Evolutionary conservation across 2,329 filamentous ascomycete genomes (phyloP).

Genomic region (Cladosporium phlei): DNA sequence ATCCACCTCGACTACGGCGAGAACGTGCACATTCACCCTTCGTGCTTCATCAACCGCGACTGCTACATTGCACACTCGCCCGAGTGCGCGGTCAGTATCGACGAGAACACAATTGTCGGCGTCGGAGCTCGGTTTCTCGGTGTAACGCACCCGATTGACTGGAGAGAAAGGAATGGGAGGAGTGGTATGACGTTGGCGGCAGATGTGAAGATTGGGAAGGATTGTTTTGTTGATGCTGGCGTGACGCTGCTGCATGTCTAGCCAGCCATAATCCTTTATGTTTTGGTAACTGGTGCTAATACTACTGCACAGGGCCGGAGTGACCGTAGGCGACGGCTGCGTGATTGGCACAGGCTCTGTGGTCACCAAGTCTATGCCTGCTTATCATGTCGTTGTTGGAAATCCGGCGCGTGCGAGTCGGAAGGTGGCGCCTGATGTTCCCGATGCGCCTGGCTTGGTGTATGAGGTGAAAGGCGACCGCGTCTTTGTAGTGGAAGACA

Average conservation of each 20-base stretch:
- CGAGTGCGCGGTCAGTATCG: slow-evolving; percentile 11
- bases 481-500: no score
- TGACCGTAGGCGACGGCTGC: slow-evolving; percentile 22
- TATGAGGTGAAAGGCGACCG: slow-evolving; percentile 2
- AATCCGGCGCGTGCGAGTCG: slow-evolving; percentile 19
- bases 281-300: not conserved
- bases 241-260: slow-evolving; percentile 18
- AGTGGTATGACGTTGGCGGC: slow-evolving; percentile 7
- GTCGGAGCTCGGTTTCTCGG: slow-evolving; percentile 11
- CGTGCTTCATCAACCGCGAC: slow-evolving; percentile 16
- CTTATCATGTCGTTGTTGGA: slow-evolving; percentile 19
- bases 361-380: slow-evolving; percentile 20
- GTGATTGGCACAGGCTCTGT: slow-evolving; percentile 22
- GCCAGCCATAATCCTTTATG: not conserved
- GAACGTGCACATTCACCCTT: slow-evolving; percentile 14
- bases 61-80: slow-evolving; percentile 14
- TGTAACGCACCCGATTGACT: slow-evolving; percentile 15
- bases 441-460: slow-evolving; percentile 8
- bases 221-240: slow-evolving; percentile 22
- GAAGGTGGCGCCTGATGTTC: slow-evolving; percentile 18
- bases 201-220: slow-evolving; percentile 8
- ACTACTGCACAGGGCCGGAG: slow-evolving; percentile 16
- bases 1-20: slow-evolving; percentile 18
- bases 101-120: slow-evolving; percentile 12
- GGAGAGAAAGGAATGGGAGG: slow-evolving; percentile 14